Evolutionary conservation across 768 basidiomycete genomes (phyloP).

Genomic region (Dentipellis sp.): DNA sequence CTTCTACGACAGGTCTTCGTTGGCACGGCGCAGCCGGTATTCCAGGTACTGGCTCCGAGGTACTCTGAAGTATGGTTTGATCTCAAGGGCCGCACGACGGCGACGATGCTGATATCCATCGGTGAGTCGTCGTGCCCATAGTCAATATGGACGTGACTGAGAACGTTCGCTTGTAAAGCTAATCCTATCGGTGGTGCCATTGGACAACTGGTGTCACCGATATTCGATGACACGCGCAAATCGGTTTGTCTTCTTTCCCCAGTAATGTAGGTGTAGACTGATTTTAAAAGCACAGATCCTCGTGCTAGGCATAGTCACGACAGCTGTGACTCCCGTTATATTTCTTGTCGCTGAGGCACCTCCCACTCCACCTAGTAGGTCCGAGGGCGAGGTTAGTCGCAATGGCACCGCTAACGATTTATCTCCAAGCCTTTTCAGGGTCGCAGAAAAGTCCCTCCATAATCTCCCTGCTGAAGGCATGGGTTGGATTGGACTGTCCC

Average conservation of each 20-base stretch:
- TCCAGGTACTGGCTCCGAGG: conserved; percentile 69
- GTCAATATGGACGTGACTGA: background rate
- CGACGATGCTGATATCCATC: conserved; percentile 52
- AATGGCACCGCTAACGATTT: background rate
- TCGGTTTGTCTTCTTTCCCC: conserved; percentile 34
- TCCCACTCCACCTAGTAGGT: conserved; percentile 71
- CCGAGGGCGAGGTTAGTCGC: background rate
- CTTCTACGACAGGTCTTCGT: conserved; percentile 39
- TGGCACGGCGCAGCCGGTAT: conserved; percentile 60
- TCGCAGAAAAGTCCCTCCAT: conserved; percentile 50
- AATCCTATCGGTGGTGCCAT: conserved; percentile 70
- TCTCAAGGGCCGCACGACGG: conserved; percentile 65
- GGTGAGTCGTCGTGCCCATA: conserved; percentile 16
- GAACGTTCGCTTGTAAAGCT: conserved; percentile 26
- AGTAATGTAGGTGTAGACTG: background rate
- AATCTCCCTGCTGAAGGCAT: conserved; percentile 40
- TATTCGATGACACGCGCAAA: conserved; percentile 36
- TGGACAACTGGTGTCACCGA: conserved; percentile 64
- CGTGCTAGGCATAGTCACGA: conserved; percentile 62
- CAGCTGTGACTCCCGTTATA: conserved; percentile 46
- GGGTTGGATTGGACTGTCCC: conserved; percentile 33
- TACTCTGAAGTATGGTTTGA: conserved; percentile 85
- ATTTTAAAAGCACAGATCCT: conserved; percentile 42
- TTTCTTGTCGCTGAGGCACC: conserved; percentile 54
- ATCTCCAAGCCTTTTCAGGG: conserved; percentile 48